phyloP scores from a whole-genome alignment of 1,284 basidiomycete genomes.

The Cryptococcus sp. region DNA sequence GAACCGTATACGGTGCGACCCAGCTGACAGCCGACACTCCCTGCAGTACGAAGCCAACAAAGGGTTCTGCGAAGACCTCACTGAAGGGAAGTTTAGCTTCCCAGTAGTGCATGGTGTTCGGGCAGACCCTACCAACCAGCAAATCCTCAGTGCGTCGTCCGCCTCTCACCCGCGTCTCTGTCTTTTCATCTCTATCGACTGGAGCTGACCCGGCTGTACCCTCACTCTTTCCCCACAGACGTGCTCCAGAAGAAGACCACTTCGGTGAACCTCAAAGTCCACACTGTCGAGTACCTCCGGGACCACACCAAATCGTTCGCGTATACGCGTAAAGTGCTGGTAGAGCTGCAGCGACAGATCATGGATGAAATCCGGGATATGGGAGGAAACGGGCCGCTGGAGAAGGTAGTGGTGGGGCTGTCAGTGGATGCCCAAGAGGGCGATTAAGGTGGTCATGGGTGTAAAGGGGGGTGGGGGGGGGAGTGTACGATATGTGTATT shows the following conservation, averaged over 20 bases:
- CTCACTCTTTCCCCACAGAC: slow-evolving; percentile 54
- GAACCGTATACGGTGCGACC: too few relatives aligned
- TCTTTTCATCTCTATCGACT: neutral
- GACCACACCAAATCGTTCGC: slow-evolving; percentile 69
- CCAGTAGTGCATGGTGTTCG: slow-evolving; percentile 86
- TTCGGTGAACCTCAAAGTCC: slow-evolving; percentile 71
- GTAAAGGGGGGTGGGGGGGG: neutral
- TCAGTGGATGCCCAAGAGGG: slow-evolving; percentile 3
- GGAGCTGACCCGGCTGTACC: neutral
- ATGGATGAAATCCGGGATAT: slow-evolving; percentile 41
- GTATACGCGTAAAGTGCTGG: slow-evolving; percentile 65
- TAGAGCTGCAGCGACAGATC: slow-evolving; percentile 54
- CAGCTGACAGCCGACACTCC: neutral
- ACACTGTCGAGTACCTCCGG: slow-evolving; percentile 73
- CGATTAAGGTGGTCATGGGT: neutral
- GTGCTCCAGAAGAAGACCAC: slow-evolving; percentile 82
- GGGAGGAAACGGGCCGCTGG: slow-evolving; percentile 44
- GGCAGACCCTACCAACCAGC: slow-evolving; percentile 66
- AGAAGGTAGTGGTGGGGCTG: slow-evolving; percentile 37
- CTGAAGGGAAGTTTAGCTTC: slow-evolving; percentile 96
- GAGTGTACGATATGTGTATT: neutral
- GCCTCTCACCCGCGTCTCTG: slow-evolving; percentile 12
- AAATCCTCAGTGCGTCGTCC: slow-evolving; percentile 80
- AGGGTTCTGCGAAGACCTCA: slow-evolving; percentile 90
- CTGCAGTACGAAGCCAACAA: slow-evolving; percentile 81